phyloP scores from a whole-genome alignment of 495 filamentous ascomycete species.

The Hyaloscypha bicolor region DNA sequence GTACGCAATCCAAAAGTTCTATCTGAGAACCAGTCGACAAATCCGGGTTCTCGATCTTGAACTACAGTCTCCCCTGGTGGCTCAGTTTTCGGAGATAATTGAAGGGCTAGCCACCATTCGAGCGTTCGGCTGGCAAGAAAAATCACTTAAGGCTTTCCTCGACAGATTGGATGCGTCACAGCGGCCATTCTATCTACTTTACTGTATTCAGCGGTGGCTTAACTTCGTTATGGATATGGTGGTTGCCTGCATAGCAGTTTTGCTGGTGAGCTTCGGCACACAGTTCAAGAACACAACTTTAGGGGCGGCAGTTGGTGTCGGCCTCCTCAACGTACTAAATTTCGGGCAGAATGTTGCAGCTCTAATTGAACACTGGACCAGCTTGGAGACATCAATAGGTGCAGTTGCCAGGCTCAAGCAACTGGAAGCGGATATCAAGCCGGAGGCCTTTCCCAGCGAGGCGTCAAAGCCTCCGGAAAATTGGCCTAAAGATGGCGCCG shows the following conservation, averaged over 20 bases:
- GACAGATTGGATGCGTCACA: slow-evolving; percentile 52
- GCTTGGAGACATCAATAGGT: slow-evolving; percentile 15
- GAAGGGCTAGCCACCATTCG: slow-evolving; percentile 51
- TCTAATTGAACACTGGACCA: slow-evolving; percentile 14
- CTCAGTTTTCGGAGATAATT: slow-evolving; percentile 50
- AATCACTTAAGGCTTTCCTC: not conserved
- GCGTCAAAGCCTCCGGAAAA: slow-evolving; percentile 20
- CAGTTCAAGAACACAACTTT: slow-evolving; percentile 34
- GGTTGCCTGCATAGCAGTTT: slow-evolving; percentile 42
- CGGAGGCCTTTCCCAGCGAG: slow-evolving; percentile 18
- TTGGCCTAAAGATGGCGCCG: slow-evolving; percentile 40
- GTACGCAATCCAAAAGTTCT: slow-evolving; percentile 33
- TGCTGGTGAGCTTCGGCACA: slow-evolving; percentile 44
- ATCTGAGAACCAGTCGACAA: slow-evolving; percentile 62
- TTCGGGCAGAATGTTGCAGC: slow-evolving; percentile 70
- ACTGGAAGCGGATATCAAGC: not conserved
- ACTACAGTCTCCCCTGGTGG: slow-evolving; percentile 40
- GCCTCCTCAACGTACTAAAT: slow-evolving; percentile 19
- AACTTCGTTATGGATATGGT: slow-evolving; percentile 49
- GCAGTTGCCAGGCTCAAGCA: slow-evolving; percentile 4
- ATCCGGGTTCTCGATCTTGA: slow-evolving; percentile 59
- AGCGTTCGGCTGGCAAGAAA: slow-evolving; percentile 47
- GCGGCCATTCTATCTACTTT: slow-evolving; percentile 49
- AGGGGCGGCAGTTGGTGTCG: slow-evolving; percentile 41
- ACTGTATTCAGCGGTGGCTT: slow-evolving; percentile 56